Evolutionary conservation across 805 yeast species (phyloP).

Genomic region (Wickerhamiella alocasiicola): DNA sequence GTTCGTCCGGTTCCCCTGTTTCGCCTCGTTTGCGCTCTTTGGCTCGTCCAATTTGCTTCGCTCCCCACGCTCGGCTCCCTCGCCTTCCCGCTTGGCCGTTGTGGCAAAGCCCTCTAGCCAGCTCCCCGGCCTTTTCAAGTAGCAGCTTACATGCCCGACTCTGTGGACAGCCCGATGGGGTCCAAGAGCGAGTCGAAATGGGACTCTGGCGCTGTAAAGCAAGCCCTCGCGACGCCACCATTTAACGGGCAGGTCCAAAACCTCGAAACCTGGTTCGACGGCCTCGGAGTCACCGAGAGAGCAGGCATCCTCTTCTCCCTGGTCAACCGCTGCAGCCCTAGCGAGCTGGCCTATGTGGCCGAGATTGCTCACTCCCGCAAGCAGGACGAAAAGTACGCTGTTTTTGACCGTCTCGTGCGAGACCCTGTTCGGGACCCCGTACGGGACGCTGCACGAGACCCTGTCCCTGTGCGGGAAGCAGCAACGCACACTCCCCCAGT

Average conservation of each 20-base stretch:
- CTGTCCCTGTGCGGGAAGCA: too few relatives aligned
- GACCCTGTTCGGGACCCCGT: slow-evolving; percentile 1
- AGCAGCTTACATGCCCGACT: slow-evolving; percentile 8
- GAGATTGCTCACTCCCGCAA: neutral
- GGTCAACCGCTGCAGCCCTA: slow-evolving; percentile 23
- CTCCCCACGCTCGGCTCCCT: neutral
- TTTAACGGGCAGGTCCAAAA: slow-evolving; percentile 27
- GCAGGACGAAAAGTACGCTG: slow-evolving; percentile 1
- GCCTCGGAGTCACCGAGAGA: slow-evolving; percentile 29
- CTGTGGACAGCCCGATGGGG: slow-evolving; percentile 10
- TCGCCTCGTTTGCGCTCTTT: too few relatives aligned
- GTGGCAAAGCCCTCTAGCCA: neutral
- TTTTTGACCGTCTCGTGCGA: slow-evolving; percentile 8
- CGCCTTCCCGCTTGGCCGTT: neutral
- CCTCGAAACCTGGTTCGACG: slow-evolving; percentile 32
- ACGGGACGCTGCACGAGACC: too few relatives aligned
- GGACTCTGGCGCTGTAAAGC: slow-evolving; percentile 1
- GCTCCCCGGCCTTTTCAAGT: neutral
- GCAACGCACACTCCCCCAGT: too few relatives aligned
- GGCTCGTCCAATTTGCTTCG: too few relatives aligned
- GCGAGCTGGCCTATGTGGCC: slow-evolving; percentile 2
- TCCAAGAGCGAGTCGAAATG: slow-evolving; percentile 12
- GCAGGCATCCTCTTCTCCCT: slow-evolving; percentile 30
- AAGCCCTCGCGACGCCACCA: slow-evolving; percentile 22
- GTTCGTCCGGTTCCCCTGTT: too few relatives aligned